Conservation (phyloP, 805 yeast species). For the Candida pseudofarinosa region DNA sequence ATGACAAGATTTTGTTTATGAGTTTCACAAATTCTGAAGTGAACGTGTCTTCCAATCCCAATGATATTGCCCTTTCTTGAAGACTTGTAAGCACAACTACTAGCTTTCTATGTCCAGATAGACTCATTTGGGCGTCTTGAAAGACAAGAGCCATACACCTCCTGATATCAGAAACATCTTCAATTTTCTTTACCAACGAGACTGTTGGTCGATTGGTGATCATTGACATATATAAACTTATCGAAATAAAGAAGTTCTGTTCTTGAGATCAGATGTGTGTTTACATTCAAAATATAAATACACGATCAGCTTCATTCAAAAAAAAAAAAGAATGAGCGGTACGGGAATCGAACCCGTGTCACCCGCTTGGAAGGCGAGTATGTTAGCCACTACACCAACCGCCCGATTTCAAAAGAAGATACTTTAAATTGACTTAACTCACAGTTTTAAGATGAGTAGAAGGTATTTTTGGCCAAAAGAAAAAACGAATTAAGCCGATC, state of each 20-base stretch:
- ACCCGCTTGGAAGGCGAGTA: conserved; percentile 91
- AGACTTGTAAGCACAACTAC: conserved; percentile 58
- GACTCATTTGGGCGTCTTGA: conserved; percentile 71
- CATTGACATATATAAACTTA: conserved; percentile 1
- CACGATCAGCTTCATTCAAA: conserved; percentile 1
- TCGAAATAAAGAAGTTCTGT: not conserved
- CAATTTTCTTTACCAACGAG: conserved; percentile 16
- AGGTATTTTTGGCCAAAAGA: not conserved
- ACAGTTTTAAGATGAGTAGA: not conserved
- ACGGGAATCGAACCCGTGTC: conserved; percentile 95
- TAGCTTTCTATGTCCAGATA: conserved; percentile 75
- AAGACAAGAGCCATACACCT: conserved; percentile 61
- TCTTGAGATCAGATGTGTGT: not conserved
- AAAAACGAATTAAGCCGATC: not conserved
- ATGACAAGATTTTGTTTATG: conserved; percentile 59
- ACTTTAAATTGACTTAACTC: not conserved
- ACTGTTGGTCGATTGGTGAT: conserved; percentile 9
- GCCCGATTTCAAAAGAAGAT: conserved; percentile 37
- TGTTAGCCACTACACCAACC: conserved; percentile 92
- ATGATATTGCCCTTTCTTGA: conserved; percentile 50
- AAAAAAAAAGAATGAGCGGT: conserved; percentile 54
- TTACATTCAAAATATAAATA: not conserved
- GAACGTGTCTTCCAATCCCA: conserved; percentile 57
- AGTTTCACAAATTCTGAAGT: conserved; percentile 55
- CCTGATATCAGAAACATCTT: conserved; percentile 19